Conservation (phyloP, 148 eudicot species). For the Chenopodium album region DNA sequence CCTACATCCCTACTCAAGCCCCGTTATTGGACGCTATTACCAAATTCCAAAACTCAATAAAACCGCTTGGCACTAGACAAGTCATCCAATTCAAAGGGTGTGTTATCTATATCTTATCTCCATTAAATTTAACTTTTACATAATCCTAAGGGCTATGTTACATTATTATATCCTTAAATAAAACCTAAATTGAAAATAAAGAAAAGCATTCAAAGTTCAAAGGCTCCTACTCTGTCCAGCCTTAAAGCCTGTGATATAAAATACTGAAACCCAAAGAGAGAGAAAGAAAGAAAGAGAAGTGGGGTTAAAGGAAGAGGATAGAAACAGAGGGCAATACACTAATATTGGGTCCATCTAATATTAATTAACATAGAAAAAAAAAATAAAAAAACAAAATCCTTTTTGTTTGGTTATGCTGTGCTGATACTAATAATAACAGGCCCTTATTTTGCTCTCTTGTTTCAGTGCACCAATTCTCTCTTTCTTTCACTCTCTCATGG, state of each 20-base stretch:
- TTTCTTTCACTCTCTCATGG: slow-evolving; percentile 40
- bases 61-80: too few relatives aligned
- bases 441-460: not conserved
- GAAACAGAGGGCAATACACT: slow-evolving; percentile 8
- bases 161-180: too few relatives aligned
- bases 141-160: too few relatives aligned
- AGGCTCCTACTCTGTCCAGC: slow-evolving; percentile 12
- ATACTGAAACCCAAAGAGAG: slow-evolving; percentile 26
- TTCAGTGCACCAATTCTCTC: not conserved
- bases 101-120: too few relatives aligned
- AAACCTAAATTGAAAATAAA: too few relatives aligned
- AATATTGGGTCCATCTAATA: slow-evolving; percentile 33
- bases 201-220: slow-evolving; percentile 5
- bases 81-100: too few relatives aligned
- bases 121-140: too few relatives aligned
- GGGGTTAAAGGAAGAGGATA: slow-evolving; percentile 20
- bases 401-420: slow-evolving; percentile 29
- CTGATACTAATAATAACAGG: not conserved
- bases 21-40: too few relatives aligned
- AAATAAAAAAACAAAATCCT: not conserved
- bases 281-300: slow-evolving; percentile 1
- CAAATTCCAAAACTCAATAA: too few relatives aligned
- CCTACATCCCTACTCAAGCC: too few relatives aligned
- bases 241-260: slow-evolving; percentile 36
- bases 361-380: slow-evolving; percentile 20